Percentiles rank a stretch among this genome's conserved stretches.
These are phyloP conservation scores for Phytophthora meadii DNA, from an alignment of 352 stramenopile genomes.

Conservation along the genomic window DNA sequence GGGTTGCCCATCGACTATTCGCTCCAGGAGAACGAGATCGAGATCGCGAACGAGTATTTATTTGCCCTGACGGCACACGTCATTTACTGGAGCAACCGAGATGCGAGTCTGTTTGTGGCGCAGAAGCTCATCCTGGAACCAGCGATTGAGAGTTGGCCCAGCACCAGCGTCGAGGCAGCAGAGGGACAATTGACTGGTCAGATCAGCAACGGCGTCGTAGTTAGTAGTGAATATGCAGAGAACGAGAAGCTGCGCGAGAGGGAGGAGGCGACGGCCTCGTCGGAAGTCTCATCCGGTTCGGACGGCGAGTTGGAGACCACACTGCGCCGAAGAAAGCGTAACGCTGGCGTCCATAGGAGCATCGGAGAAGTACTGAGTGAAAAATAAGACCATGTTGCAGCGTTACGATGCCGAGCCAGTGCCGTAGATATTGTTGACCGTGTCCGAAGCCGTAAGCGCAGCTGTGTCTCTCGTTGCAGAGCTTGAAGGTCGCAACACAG, in stretches of 20 bases:
- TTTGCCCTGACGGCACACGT: constrained; percentile 92
- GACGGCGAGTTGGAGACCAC: constrained; percentile 25
- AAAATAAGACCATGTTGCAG: constrained; percentile 5
- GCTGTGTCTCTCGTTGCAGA: constrained; percentile 2
- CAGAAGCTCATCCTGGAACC: constrained; percentile 88
- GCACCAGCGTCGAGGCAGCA: background rate
- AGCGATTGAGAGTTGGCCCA: constrained; percentile 38
- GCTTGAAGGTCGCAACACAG: background rate
- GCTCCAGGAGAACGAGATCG: constrained; percentile 94
- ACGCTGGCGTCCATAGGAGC: constrained; percentile 4
- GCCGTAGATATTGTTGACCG: no score
- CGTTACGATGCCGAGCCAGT: no score
- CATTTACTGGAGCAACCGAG: constrained; percentile 93
- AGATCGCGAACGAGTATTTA: constrained; percentile 95
- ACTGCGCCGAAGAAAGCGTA: constrained; percentile 20
- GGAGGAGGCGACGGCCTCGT: constrained; percentile 47
- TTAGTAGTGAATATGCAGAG: constrained; percentile 4
- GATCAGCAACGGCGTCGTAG: constrained; percentile 7
- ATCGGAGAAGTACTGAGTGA: background rate
- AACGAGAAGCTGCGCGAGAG: constrained; percentile 32
- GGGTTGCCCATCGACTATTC: constrained; percentile 87
- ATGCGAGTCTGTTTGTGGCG: constrained; percentile 92
- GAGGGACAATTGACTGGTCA: constrained; percentile 7
- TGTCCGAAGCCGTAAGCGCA: constrained; percentile 6
- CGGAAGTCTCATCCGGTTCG: constrained; percentile 43